Percentiles rank a stretch among this genome's conserved stretches.
Conservation (phyloP, 148 eudicot species). For the Rhododendron simsii region DNA sequence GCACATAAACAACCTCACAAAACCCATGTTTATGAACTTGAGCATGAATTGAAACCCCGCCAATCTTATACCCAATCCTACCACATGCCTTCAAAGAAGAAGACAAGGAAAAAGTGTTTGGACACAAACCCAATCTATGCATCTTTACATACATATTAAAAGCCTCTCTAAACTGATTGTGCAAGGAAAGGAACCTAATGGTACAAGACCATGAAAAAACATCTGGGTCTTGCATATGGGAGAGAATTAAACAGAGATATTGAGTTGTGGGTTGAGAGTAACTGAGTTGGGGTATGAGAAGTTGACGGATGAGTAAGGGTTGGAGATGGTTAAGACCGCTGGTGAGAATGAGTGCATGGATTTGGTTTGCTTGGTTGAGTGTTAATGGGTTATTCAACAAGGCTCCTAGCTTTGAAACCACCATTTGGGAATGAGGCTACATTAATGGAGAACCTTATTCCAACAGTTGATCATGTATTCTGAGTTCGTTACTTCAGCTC, state of each 20-base stretch:
- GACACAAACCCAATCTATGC: conserved; percentile 41
- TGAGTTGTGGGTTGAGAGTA: conserved; percentile 15
- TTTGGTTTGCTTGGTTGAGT: conserved; percentile 57
- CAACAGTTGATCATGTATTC: not conserved
- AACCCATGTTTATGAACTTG: conserved; percentile 58
- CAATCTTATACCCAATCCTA: conserved; percentile 29
- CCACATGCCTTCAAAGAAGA: conserved; percentile 72
- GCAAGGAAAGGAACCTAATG: conserved; percentile 46
- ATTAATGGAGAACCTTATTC: not conserved
- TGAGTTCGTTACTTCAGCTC: not conserved
- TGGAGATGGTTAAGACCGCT: conserved; percentile 35
- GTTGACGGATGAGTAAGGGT: conserved; percentile 29
- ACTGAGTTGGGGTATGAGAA: conserved; percentile 23
- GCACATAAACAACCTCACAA: conserved; percentile 53
- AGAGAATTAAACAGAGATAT: conserved; percentile 42
- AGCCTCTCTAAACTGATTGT: conserved; percentile 54
- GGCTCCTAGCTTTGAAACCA: conserved; percentile 30
- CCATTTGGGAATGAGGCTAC: conserved; percentile 21
- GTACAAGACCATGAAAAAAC: conserved; percentile 39
- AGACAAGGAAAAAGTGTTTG: conserved; percentile 47
- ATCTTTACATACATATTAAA: conserved; percentile 43
- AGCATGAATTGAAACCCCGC: conserved; percentile 65
- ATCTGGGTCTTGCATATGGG: conserved; percentile 34
- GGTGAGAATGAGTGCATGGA: conserved; percentile 52
- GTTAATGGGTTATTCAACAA: conserved; percentile 38